These are phyloP conservation scores for Onygena corvina DNA, from an alignment of 2,329 filamentous ascomycete genomes.

Conservation along the genomic window DNA sequence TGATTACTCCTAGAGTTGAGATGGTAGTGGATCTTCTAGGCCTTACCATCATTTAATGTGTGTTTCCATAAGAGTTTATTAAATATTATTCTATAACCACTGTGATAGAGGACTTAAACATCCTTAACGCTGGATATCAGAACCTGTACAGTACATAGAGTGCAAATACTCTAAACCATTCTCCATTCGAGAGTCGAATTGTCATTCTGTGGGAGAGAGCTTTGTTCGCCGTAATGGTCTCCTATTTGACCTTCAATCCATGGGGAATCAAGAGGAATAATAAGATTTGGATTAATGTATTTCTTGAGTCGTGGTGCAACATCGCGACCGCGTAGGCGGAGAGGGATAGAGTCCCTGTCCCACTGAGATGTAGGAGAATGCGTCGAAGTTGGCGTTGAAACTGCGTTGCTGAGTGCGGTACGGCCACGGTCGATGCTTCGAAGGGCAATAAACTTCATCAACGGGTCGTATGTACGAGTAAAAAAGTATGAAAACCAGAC, in stretches of 20 bases:
- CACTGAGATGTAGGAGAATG: slow-evolving; percentile 33
- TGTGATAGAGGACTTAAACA: too few relatives aligned
- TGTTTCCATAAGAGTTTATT: too few relatives aligned
- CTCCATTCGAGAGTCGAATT: not conserved
- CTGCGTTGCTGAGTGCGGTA: slow-evolving; percentile 16
- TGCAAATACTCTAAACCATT: not conserved
- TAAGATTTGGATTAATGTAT: slow-evolving; percentile 38
- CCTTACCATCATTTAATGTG: too few relatives aligned
- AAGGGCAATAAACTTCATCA: slow-evolving; percentile 86
- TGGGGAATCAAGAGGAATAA: slow-evolving; percentile 33
- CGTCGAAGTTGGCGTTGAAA: slow-evolving; percentile 27
- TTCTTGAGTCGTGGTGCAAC: slow-evolving; percentile 32
- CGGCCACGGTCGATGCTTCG: slow-evolving; percentile 62
- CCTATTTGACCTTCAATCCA: slow-evolving; percentile 30
- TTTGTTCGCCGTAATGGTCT: not conserved
- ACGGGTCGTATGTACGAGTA: slow-evolving; percentile 64
- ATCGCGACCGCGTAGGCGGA: slow-evolving; percentile 32
- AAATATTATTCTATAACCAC: too few relatives aligned
- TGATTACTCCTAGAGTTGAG: too few relatives aligned
- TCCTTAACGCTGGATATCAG: not conserved
- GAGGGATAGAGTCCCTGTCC: slow-evolving; percentile 33
- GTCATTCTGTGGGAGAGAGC: not conserved
- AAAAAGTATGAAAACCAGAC: slow-evolving; percentile 86
- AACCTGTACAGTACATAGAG: not conserved
- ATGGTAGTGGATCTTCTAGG: too few relatives aligned